Percentiles rank a stretch among this genome's conserved stretches.
These are phyloP conservation scores for Solanum hybrid DNA, from an alignment of 305 asterid genomes.

Conservation along the genomic window DNA sequence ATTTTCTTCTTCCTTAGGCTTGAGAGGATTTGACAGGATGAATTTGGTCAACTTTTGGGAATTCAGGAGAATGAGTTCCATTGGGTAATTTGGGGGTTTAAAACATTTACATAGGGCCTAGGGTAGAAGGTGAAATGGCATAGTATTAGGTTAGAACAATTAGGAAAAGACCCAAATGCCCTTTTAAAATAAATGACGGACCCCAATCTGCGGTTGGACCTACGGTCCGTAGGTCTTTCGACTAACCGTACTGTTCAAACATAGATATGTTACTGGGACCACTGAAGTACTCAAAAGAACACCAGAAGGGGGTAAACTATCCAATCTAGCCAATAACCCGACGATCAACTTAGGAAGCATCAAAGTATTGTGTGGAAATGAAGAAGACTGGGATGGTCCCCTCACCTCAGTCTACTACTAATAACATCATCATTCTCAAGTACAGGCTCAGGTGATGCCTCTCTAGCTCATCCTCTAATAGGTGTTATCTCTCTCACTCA, in stretches of 20 bases:
- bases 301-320: not conserved
- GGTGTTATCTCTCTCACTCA: not conserved
- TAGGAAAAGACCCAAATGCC: not conserved
- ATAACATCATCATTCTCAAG: not conserved
- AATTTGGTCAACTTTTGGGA: not conserved
- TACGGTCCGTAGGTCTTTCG: not conserved
- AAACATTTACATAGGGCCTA: not conserved
- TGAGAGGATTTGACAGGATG: not conserved
- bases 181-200: not conserved
- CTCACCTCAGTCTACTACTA: not conserved
- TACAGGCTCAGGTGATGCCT: not conserved
- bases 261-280: not conserved
- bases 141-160: not conserved
- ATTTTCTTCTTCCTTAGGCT: not conserved
- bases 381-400: not conserved
- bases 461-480: not conserved
- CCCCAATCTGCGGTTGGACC: not conserved
- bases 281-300: not conserved
- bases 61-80: not conserved
- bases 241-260: not conserved
- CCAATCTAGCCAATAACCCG: not conserved
- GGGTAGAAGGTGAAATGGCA: not conserved
- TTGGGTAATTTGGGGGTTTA: not conserved
- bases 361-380: not conserved
- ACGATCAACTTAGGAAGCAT: not conserved